Percentiles rank a stretch among this genome's conserved stretches.
Evolutionary conservation across 1,284 basidiomycete genomes (phyloP).

Genomic region (Porodaedalea pini): DNA sequence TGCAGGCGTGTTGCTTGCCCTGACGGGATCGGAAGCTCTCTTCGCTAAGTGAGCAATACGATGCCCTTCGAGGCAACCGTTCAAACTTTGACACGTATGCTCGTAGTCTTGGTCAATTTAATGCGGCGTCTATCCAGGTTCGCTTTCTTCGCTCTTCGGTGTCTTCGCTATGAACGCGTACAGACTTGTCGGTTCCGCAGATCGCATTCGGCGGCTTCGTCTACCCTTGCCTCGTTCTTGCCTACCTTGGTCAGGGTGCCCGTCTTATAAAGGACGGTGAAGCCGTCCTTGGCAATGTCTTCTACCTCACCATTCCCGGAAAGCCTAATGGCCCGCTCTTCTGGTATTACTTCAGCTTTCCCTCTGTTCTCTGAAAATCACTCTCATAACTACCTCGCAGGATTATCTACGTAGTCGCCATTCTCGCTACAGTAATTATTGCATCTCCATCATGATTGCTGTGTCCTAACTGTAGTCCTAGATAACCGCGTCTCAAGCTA

Average conservation of each 20-base stretch:
- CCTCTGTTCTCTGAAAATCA: slow-evolving; percentile 2
- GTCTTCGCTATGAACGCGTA: too few species aligned
- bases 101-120: slow-evolving; percentile 62
- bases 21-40: slow-evolving; percentile 67
- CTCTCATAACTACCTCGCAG: slow-evolving; percentile 28
- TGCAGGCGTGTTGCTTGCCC: slow-evolving; percentile 57
- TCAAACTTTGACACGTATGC: background rate
- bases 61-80: background rate
- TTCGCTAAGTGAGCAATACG: slow-evolving; percentile 52
- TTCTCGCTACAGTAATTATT: slow-evolving; percentile 65
- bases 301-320: slow-evolving; percentile 64
- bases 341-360: slow-evolving; percentile 42
- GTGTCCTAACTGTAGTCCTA: too few species aligned
- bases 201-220: slow-evolving; percentile 51
- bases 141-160: too few species aligned
- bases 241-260: slow-evolving; percentile 69
- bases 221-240: slow-evolving; percentile 58
- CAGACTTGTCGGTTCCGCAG: too few species aligned
- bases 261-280: slow-evolving; percentile 50
- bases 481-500: slow-evolving; percentile 59
- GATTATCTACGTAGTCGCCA: slow-evolving; percentile 59
- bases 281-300: slow-evolving; percentile 49
- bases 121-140: slow-evolving; percentile 47
- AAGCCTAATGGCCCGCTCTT: slow-evolving; percentile 47
- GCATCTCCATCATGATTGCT: too few species aligned